Base-by-base conservation (phyloP, 129 eudicot genomes). In the Ambrosia trifida region DNA sequence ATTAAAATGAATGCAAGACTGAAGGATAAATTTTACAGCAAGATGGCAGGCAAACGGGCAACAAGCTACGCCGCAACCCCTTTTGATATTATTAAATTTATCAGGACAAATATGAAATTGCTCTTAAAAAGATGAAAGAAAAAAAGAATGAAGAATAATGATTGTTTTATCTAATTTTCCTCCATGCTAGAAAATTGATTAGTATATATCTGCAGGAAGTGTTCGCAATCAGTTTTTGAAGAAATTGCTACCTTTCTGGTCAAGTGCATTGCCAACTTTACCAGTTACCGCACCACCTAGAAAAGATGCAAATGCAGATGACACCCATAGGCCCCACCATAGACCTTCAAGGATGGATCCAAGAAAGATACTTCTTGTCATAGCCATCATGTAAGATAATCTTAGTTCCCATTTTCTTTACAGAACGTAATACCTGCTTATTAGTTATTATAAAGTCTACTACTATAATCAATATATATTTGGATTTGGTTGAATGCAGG, bases 201-300 rank as follows among this genome's bases (percentile, higher is more conserved):
- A 24, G 28, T 24, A 24, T 24, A 24, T 24, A 24, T 24, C 28
- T 24, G 77, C 64, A 95, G 99, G 99, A 66, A 18, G 89, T 59
- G 61, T 90, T 57, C 94, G 99, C 79, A 82, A 88, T 68, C 88
- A 93, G 76, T 84, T 93, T 76, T 74, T 93, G 7, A 82, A 91
- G 76, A 87, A 85, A 49, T 54, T 95, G 83, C 82, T 90, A 33
- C 99, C 99, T 36, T 95, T 95, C 68, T 95, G 99, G 99, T 95
- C 99, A 33, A 90, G 91, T 76, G 78, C 97, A 46, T 84, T 95
- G 54, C 99, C 99, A 52, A 90, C 89, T 65, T 68, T 95, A 78
- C 99, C 99, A 9, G 97, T 95, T 41, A 95, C 88, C 46, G 91
- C 96, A 31, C 99, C 97, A 2, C 85, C 90, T 33, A 77, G 87